Evolutionary conservation across 306 rosid genomes (phyloP).

Genomic region (Rosa rugosa): DNA sequence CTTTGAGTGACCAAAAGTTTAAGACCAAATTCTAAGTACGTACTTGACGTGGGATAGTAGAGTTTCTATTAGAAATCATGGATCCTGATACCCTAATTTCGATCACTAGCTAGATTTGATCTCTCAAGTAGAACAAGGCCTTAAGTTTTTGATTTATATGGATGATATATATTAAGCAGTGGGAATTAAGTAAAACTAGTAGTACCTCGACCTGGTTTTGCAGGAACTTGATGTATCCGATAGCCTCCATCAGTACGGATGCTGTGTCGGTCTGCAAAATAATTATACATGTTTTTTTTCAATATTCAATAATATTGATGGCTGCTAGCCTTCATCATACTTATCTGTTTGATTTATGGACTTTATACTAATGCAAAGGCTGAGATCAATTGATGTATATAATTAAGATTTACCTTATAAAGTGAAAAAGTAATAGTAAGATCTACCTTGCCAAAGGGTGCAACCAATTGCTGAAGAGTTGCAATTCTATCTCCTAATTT

Average conservation of each 20-base stretch:
- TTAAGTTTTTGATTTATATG: background rate
- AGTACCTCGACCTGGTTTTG: conserved; percentile 90
- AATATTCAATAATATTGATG: background rate
- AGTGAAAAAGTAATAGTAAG: background rate
- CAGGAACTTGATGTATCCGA: conserved; percentile 55
- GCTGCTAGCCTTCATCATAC: background rate
- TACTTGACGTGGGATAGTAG: background rate
- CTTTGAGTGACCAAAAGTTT: background rate
- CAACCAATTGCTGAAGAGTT: conserved; percentile 88
- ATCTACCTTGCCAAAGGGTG: conserved; percentile 88
- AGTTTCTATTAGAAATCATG: background rate
- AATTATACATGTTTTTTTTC: background rate
- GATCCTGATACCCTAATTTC: too few relatives aligned
- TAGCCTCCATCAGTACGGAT: conserved; percentile 52
- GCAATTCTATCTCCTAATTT: conserved; percentile 90
- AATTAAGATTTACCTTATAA: background rate
- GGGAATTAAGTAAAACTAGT: background rate
- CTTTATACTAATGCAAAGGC: background rate
- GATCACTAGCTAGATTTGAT: background rate
- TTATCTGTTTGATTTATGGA: background rate
- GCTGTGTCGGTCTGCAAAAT: conserved; percentile 78
- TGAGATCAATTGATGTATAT: background rate
- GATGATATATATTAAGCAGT: background rate
- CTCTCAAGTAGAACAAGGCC: background rate
- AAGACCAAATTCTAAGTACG: background rate